Conservation (phyloP, 1,284 basidiomycete genomes). For the Microbotryomycetes sp. region DNA sequence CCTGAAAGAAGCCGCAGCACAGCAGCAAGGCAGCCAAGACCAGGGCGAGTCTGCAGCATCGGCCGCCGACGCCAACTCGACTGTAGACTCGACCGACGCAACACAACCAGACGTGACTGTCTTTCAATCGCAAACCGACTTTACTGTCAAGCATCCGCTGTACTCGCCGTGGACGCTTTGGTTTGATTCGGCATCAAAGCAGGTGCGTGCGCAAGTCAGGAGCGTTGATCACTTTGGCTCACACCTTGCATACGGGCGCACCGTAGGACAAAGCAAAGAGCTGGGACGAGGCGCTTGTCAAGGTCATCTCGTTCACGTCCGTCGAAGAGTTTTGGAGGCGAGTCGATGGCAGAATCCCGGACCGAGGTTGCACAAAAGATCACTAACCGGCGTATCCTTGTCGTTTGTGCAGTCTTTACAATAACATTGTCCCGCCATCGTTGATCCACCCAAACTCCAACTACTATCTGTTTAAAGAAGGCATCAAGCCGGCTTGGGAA, state of each 20-base stretch:
- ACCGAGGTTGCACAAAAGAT: neutral
- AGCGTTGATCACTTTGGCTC: conserved; percentile 50
- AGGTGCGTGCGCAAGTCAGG: conserved; percentile 58
- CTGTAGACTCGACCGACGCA: too few species aligned
- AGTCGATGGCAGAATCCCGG: conserved; percentile 35
- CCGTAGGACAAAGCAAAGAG: conserved; percentile 56
- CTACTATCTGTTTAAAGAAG: conserved; percentile 98
- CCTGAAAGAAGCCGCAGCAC: neutral
- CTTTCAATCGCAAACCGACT: conserved; percentile 28
- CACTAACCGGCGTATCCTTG: conserved; percentile 1
- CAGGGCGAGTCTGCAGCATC: neutral
- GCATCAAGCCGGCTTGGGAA: conserved; percentile 94
- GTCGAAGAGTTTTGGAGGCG: conserved; percentile 98
- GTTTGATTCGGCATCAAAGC: conserved; percentile 89
- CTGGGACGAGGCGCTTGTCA: conserved; percentile 97
- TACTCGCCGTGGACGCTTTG: conserved; percentile 58
- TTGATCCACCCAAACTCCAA: conserved; percentile 90
- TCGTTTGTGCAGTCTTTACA: conserved; percentile 63
- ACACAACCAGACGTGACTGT: conserved; percentile 34
- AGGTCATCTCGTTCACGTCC: conserved; percentile 84
- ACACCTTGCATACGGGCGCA: conserved; percentile 52
- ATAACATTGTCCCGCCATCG: conserved; percentile 96
- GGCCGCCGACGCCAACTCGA: too few species aligned
- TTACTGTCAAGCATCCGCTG: conserved; percentile 36
- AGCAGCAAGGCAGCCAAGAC: neutral